Evolutionary conservation across 164 flowering plant species (phyloP).

Genomic region (Aristolochia californica): DNA sequence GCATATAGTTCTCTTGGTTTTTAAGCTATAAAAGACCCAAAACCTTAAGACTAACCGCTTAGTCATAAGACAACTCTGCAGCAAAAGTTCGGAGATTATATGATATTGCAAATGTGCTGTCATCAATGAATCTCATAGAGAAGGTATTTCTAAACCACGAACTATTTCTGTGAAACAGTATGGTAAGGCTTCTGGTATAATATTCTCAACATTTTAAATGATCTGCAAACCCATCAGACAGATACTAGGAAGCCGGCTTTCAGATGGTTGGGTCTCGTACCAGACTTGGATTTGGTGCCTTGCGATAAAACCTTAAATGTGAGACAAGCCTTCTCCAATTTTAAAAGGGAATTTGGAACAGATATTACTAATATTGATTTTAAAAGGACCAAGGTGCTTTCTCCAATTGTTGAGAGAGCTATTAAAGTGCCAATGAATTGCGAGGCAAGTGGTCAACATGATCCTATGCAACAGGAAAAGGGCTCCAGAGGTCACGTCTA

Average conservation of each 20-base stretch:
- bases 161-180: not conserved
- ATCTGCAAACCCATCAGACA: conserved; percentile 54
- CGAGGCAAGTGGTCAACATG: conserved; percentile 19
- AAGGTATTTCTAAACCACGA: conserved; percentile 42
- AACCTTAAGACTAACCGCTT: conserved; percentile 11
- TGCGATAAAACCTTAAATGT: conserved; percentile 4
- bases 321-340: conserved; percentile 23
- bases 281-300: conserved; percentile 5
- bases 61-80: conserved; percentile 30
- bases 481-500: conserved; percentile 36
- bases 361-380: conserved; percentile 53
- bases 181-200: not conserved
- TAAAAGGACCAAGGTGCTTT: conserved; percentile 36
- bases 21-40: not conserved
- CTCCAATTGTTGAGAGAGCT: conserved; percentile 11
- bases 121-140: conserved; percentile 84
- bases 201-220: not conserved
- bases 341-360: conserved; percentile 67
- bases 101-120: conserved; percentile 92
- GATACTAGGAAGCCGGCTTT: conserved; percentile 79
- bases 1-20: not conserved
- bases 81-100: conserved; percentile 87
- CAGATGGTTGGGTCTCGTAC: conserved; percentile 66
- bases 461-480: conserved; percentile 15
- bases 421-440: conserved; percentile 18